Evolutionary conservation across 371 early-diverging fungal species (phyloP), one percentile per base, ranked within the genome.

Genomic region (Mucor sp.): DNA sequence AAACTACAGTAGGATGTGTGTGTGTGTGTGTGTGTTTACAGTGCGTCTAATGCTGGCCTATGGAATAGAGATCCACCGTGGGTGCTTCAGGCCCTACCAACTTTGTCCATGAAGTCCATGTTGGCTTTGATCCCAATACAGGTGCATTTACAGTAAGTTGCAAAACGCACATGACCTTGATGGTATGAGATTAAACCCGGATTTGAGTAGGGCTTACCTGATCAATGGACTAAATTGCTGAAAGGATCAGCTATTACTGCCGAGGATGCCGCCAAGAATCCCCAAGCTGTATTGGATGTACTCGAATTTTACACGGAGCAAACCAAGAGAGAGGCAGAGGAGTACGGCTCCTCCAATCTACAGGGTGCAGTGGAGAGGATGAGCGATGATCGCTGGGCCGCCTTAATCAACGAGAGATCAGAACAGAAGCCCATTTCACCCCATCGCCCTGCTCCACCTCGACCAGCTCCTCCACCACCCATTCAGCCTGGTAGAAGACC

Each of bases 71-170:
- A 68, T 80, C 77, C 28, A 71, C 79, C 32, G 69, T 93, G 30
- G 95, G 94, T 37, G 95, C 95, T 62, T 95, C 97, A 39, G 91
- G 87, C 73, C 98, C 98, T 3, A 95, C 97, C 48, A 93, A 95
- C 81, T 96, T 97, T 80, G 91, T 93, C 57, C 98, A 98, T 79
- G 90, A 95, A 69, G 91, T 96, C 39, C 99, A 99, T 76, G 97
- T 98, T 62, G 98, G 96, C 50, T 98, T 97, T 81, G 98, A 99
- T 82, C 92, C 93, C 19, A 80, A 86, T 67, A 94, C 91, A 63
- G 99, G 99, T 58, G 87, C 90, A 72, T 97, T 97, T 75, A 95
- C 94, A 32, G 94, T 94, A 87, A 76, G 88, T 71, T 32, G 44
- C 19, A 6, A 28, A n/a, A n/a, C 28, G 30, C 57, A 28, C 32